Evolutionary conservation across 441 rosid species (phyloP).

Genomic region (Capsella rubella): DNA sequence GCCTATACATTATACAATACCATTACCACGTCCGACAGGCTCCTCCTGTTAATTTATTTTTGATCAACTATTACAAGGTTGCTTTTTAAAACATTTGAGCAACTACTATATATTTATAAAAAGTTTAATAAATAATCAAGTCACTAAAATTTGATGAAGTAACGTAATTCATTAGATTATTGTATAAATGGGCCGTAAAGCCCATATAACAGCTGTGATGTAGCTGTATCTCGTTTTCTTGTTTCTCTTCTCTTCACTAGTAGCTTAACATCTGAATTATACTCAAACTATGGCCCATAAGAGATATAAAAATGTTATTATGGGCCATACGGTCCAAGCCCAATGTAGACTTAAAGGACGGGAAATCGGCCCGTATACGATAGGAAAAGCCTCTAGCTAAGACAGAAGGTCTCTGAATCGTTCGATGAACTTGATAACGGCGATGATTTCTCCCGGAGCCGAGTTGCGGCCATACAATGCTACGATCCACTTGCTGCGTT

Average conservation of each 20-base stretch:
- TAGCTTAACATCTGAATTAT: no score
- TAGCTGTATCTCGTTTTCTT: conserved; percentile 5
- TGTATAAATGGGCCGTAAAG: conserved; percentile 21
- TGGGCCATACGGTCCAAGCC: conserved; percentile 19
- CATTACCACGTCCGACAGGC: conserved; percentile 29
- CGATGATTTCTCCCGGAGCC: conserved; percentile 40
- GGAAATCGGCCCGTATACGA: conserved; percentile 19
- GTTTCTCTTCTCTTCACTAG: background rate
- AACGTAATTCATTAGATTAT: background rate
- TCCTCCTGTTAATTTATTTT: background rate
- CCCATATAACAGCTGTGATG: conserved; percentile 32
- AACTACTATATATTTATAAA: background rate
- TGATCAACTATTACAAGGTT: no score
- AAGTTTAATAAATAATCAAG: background rate
- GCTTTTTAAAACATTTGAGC: no score
- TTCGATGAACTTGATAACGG: conserved; percentile 34
- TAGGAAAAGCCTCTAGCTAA: background rate
- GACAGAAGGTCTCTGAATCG: background rate
- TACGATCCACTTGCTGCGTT: conserved; percentile 27
- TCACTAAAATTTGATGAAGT: background rate
- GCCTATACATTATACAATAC: background rate
- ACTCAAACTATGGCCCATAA: background rate
- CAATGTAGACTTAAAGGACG: background rate
- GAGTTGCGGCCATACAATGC: conserved; percentile 39
- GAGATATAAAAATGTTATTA: background rate